These are phyloP conservation scores for Linnemannia schmuckeri DNA, from an alignment of 192 early-diverging fungal species.

Conservation along the genomic window DNA sequence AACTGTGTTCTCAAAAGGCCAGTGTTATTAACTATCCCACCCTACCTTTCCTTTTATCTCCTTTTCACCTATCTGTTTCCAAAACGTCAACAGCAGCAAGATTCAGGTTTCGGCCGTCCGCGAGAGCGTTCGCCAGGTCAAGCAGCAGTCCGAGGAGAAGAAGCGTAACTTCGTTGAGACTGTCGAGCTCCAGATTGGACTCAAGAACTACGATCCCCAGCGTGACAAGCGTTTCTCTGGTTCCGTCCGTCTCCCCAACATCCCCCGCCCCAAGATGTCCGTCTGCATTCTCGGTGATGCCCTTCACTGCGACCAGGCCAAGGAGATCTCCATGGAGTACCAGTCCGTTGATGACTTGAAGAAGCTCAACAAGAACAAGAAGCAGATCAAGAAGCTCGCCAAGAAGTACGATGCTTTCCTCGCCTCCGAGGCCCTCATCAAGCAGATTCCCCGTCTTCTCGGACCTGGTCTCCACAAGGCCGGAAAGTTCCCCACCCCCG, in stretches of 20 bases:
- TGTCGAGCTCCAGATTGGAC: constrained; percentile 97
- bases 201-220: constrained; percentile 99
- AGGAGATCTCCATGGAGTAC: constrained; percentile 89
- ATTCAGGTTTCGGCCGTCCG: constrained; percentile 92
- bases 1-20: not conserved
- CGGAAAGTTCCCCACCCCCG: constrained; percentile 98
- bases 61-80: not conserved
- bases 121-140: constrained; percentile 78
- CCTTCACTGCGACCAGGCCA: constrained; percentile 96
- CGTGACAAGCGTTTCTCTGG: constrained; percentile 99
- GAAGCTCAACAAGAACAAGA: constrained; percentile 99
- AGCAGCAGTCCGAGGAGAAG: constrained; percentile 87
- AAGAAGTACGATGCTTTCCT: constrained; percentile 99
- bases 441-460: constrained; percentile 99
- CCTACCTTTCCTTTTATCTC: constrained; percentile 1
- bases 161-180: constrained; percentile 97
- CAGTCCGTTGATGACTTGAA: constrained; percentile 98
- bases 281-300: constrained; percentile 97
- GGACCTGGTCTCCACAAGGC: constrained; percentile 99
- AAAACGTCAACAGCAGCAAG: constrained; percentile 71
- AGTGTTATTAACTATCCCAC: constrained; percentile 26
- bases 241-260: constrained; percentile 93
- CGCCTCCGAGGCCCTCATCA: constrained; percentile 97
- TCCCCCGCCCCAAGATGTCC: constrained; percentile 95
- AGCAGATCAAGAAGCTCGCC: constrained; percentile 99